Evolutionary conservation across 2,329 filamentous ascomycete genomes (phyloP), one percentile per base, ranked within the genome.

Genomic region (Talaromyces sp.): DNA sequence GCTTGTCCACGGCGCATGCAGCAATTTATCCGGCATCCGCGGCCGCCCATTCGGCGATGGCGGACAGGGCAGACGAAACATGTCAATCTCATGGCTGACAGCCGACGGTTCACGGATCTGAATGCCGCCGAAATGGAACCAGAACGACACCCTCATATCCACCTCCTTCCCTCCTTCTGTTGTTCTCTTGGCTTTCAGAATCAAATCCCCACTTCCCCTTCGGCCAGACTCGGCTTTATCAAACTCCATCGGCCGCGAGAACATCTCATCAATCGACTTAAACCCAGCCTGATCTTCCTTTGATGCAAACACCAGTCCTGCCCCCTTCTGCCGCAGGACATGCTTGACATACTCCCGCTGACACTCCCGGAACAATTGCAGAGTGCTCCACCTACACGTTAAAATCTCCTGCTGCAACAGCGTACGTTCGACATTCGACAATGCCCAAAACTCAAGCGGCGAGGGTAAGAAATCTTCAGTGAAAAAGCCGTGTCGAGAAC

Each of bases 361-460:
- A 67, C 79, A 81, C 57, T 70, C 72, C 31, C 78, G 74, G 35
- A 80, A 70, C 24, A 81, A 66, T 0, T 70, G 63, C 11, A 78
- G 60, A 0, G 76, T 81, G 63, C 76, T 80, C 80, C 80, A 82
- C 27, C 74, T 72, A 65, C 76, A 79, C 13, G 69, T 65, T 10
- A 81, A 70, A 9, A 81, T 73, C 4, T 65, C 64, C 7, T 70
- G 73, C 66, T 81, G 79, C 19, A 82, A 70, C 6, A 69, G 60
- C 13, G 71, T 67, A 16, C 76, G 70, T 47, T 78, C 68, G 41
- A 69, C 41, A 19, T 64, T 62, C 1, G 68, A 70, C n/a, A 79
- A 60, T 0, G 67, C 68, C 66, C 75, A 76, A 64, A 74, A 77
- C 50, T 76, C 68, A 11, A 78, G 67, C 22, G 72, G 75, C 1